Evolutionary conservation across 495 filamentous ascomycete genomes (phyloP), one percentile per base, ranked within the genome.

Genomic region (Aspergillus saccharolyticus): DNA sequence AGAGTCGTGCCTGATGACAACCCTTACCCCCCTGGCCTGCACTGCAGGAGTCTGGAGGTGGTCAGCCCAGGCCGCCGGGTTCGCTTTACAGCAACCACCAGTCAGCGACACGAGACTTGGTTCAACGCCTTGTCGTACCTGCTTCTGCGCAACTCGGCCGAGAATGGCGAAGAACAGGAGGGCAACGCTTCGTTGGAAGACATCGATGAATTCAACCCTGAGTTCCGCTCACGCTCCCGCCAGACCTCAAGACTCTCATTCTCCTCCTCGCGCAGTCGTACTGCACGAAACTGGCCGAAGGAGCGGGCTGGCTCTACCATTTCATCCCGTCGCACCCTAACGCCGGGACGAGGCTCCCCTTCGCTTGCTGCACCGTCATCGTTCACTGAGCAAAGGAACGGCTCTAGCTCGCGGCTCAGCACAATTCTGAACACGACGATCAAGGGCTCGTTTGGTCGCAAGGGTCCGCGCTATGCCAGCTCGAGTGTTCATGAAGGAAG

Each of bases 81-180:
- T 67, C 89, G 96, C 64, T 93, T 97, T 64, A 98, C 94, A 18
- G 95, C 95, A 53, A 85, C 89, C 25, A 98, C 94, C 9, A 87
- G 90, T 17, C 91, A 96, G 65, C 80, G 94, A 53, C 94, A 98
- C 61, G 94, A 97, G 70, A 97, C 92, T 4, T 98, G 94, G 94
- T 97, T 94, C 81, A 97, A 97, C 67, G 91, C 94, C 6, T 80
- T 98, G 42, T 95, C 91, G 3, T 98, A 98, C 66, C 83, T 98
- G 14, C 80, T 97, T 25, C 74, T 96, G 19, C 85, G 91, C 43
- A 89, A 88, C 15, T 77, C 78, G 20, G 70, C 83, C 45, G 82
- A 87, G 30, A 74, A 75, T 28, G 75, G 75, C 44, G 78, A 80
- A 21, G 86, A 87, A 46, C 70, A 78, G 1, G 82, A 84, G 44